Evolutionary conservation across 306 rosid species (phyloP).

Genomic region (Gastrolobium bilobum): DNA sequence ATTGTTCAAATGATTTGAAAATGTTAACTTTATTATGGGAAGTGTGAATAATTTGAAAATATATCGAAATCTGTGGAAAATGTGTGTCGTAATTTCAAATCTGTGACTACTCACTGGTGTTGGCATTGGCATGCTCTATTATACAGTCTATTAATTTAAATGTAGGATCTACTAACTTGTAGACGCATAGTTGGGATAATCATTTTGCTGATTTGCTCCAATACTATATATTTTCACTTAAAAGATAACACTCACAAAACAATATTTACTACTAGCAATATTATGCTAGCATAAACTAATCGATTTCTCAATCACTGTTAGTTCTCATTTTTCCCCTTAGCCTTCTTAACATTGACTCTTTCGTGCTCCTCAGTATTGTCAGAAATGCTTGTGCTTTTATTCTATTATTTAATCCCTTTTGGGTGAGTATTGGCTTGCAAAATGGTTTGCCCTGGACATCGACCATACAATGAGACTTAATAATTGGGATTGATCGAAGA

Average conservation of each 20-base stretch:
- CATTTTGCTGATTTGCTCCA: background rate
- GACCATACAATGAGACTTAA: background rate
- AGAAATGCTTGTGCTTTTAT: background rate
- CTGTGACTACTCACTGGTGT: background rate
- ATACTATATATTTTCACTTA: constrained; percentile 4
- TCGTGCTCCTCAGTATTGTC: constrained; percentile 4
- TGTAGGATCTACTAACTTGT: constrained; percentile 8
- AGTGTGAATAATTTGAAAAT: constrained; percentile 8
- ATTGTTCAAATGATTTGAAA: constrained; percentile 20
- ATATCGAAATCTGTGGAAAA: background rate
- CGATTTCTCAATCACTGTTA: background rate
- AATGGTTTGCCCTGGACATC: constrained; percentile 1
- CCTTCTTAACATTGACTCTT: background rate
- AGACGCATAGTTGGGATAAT: background rate
- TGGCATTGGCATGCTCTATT: background rate
- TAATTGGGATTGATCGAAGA: background rate
- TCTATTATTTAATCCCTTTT: constrained; percentile 9
- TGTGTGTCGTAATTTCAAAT: constrained; percentile 12
- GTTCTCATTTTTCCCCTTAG: constrained; percentile 1
- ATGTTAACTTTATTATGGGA: background rate
- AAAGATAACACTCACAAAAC: background rate
- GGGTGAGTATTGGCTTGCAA: constrained; percentile 22
- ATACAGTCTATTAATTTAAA: background rate
- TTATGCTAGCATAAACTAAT: constrained; percentile 1
- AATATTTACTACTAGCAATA: background rate